These are phyloP conservation scores for Bisporella sp. DNA, from an alignment of 2,329 filamentous ascomycete species.

Conservation along the genomic window DNA sequence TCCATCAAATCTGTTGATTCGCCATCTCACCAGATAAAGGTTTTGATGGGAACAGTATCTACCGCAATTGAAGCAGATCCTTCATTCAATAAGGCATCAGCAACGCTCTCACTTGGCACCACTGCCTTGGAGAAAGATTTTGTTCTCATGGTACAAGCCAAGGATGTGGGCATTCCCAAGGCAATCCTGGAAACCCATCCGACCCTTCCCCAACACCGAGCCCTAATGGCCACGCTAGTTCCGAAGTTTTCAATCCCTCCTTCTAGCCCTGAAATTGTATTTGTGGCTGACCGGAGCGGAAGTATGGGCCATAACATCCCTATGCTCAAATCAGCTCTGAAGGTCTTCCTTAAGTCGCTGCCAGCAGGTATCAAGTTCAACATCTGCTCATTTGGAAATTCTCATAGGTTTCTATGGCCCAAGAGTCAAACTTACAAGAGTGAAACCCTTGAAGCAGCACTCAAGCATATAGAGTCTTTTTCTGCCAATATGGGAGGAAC, in stretches of 20 bases:
- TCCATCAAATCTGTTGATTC: conserved; percentile 57
- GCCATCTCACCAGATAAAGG: conserved; percentile 59
- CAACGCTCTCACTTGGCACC: conserved; percentile 46
- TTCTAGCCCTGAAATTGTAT: conserved; percentile 56
- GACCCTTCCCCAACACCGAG: conserved; percentile 50
- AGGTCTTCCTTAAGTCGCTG: conserved; percentile 59
- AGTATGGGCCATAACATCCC: conserved; percentile 52
- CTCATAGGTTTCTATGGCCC: conserved; percentile 38
- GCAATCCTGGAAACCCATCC: conserved; percentile 63
- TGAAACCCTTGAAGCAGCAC: conserved; percentile 36
- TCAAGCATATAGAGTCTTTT: conserved; percentile 35
- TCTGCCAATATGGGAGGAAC: conserved; percentile 45
- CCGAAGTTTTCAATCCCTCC: conserved; percentile 59
- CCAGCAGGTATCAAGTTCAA: conserved; percentile 61
- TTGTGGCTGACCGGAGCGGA: conserved; percentile 65
- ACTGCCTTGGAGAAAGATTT: conserved; percentile 58
- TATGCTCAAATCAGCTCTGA: conserved; percentile 47
- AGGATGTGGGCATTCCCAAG: conserved; percentile 51
- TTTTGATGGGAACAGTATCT: conserved; percentile 55
- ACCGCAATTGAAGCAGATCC: conserved; percentile 37
- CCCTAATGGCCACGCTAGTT: conserved; percentile 64
- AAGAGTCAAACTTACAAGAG: conserved; percentile 40
- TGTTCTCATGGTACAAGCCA: conserved; percentile 55
- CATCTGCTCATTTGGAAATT: conserved; percentile 58
- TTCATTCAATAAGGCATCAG: conserved; percentile 52